Evolutionary conservation across 78 protist genomes (phyloP), one percentile per base, ranked within the genome.

Genomic region (Protostelium mycophagum): DNA sequence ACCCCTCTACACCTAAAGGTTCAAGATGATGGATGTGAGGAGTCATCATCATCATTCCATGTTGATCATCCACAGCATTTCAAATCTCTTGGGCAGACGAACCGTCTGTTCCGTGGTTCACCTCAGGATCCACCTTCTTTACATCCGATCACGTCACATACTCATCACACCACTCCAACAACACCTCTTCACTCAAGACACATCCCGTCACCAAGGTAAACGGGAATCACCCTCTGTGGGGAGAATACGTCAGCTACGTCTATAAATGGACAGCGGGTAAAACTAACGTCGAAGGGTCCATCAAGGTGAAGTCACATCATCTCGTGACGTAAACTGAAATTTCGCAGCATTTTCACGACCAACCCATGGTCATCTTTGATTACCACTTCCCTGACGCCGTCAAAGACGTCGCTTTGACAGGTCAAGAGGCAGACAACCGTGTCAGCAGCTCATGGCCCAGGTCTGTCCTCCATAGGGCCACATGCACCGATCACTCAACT

Each of bases 381-480:
- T 51, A 51, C 16, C 73, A 51, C 73, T 51, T 25, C 73, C 73
- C 73, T 16, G 73, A 51, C 31, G 73, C 73, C 73, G 73, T 51
- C 73, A 51, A 51, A 16, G 16, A 51, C 73, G 73, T 51, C 73
- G 5, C 73, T 16, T 25, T 16, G 5, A 25, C 73, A 25, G 73
- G 73, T 25, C n/a, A n/a, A n/a, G n/a, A n/a, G n/a, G 73, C 31
- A 51, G 73, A 5, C 73, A 51, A 51, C 31, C 16, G 31, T 25
- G 73, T 51, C 73, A 51, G 73, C 73, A 51, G 73, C 73, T 5
- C 73, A 51, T 51, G 73, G 73, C 73, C 73, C 73, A 51, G 73
- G 73, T 51, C 5, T 51, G 73, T 25, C 5, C 16, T 16, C 31
- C 31, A 51, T 16, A n/a, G n/a, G n/a, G n/a, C n/a, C n/a, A n/a